Percentiles rank a stretch among this genome's conserved stretches.
These are phyloP conservation scores for Nakaseomyces delphensis DNA, from an alignment of 1,139 yeast genomes.

Conservation along the genomic window DNA sequence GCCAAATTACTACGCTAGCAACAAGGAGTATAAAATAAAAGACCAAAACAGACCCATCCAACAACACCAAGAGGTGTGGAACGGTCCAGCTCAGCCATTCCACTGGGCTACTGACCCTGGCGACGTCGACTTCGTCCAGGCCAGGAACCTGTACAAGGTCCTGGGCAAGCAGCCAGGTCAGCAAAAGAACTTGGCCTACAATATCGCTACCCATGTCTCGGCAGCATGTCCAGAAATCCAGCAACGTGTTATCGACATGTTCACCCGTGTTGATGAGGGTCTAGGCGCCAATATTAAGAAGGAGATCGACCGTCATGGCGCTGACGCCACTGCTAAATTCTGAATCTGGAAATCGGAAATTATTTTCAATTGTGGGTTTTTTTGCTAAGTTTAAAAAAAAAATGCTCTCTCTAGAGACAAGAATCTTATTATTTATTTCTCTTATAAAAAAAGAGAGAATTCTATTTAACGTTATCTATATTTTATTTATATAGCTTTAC, in stretches of 20 bases:
- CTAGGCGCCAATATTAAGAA: slow-evolving; percentile 56
- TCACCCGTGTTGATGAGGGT: slow-evolving; percentile 59
- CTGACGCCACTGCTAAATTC: slow-evolving; percentile 3
- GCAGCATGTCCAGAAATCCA: slow-evolving; percentile 69
- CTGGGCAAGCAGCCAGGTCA: slow-evolving; percentile 69
- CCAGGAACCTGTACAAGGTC: slow-evolving; percentile 62
- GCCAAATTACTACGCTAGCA: slow-evolving; percentile 68
- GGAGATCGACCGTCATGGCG: slow-evolving; percentile 35
- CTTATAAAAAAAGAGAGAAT: too few species aligned
- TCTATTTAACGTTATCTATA: too few species aligned
- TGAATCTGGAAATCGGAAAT: too few species aligned
- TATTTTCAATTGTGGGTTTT: too few species aligned
- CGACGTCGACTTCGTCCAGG: slow-evolving; percentile 58
- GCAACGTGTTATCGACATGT: slow-evolving; percentile 72
- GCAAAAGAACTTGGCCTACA: slow-evolving; percentile 76
- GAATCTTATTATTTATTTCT: too few species aligned
- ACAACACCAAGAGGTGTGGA: slow-evolving; percentile 76
- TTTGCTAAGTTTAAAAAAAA: too few species aligned
- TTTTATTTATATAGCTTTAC: too few species aligned
- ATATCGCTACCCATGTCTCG: slow-evolving; percentile 66
- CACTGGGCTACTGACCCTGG: slow-evolving; percentile 68
- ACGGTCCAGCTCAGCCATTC: slow-evolving; percentile 80
- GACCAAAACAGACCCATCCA: slow-evolving; percentile 35
- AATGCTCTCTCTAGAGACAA: too few species aligned
- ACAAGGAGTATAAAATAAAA: slow-evolving; percentile 30